Base-by-base conservation (phyloP, 371 early-diverging fungal genomes). In the Batkoa obscura region DNA sequence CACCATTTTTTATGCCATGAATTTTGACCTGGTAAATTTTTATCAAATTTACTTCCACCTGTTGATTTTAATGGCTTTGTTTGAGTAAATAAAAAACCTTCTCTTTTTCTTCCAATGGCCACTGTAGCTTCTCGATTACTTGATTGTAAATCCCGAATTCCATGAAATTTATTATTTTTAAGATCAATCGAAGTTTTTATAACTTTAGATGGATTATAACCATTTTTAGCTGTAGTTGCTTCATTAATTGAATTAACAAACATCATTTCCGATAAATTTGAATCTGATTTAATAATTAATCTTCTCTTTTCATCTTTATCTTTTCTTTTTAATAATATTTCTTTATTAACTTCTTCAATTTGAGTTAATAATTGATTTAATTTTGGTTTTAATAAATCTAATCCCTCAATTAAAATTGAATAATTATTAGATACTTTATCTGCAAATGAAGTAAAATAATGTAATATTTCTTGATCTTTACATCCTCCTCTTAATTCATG, bases 71-170 rank as follows among this genome's bases (percentile, higher is more conserved):
- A 66, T 13, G 72, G 76, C 30, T 72, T 74, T 9, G 75, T 71
- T 4, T 76, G 71, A 0, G 80, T 71, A 63, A 77, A 80, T 34
- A 81, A 58, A 51, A 81, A 78, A 0, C 81, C 83, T 59, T 83
- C 80, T 55, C 76, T 80, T 23, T 72, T 66, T 9, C 78, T 61
- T 6, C 76, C 76, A 3, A 62, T 63, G 5, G 57, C 60, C 6
- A 58, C 60, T 23, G 66, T 55, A 15, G 66, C 58, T 33, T 73
- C 72, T 4, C 68, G 60, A 57, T 76, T 72, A 32, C 68, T 75
- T 3, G 74, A 72, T 49, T 80, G 72, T 53, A 81, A 58, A 58
- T 83, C 83, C n/a, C 80, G 72, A 31, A 80, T 73, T 0, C 80
- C 80, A 56, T 68, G 74, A 51, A 80, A 78, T 43, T 69, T 73